Conservation (phyloP, 148 eudicot genomes). For the Cornus florida region DNA sequence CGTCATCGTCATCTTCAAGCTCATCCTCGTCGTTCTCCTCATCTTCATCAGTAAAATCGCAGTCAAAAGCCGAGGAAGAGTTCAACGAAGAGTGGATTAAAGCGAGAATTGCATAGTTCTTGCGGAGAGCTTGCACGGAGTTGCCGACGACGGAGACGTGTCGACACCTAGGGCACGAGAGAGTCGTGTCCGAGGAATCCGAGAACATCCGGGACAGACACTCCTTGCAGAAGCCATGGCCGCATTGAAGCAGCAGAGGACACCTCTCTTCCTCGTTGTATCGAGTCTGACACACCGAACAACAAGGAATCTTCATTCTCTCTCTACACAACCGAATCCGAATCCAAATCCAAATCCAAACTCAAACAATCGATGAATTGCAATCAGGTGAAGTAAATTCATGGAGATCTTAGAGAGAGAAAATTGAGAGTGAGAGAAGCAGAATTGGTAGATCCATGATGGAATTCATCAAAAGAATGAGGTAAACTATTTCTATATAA, state of each 20-base stretch:
- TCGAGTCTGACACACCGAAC: slow-evolving; percentile 78
- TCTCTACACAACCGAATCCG: not conserved
- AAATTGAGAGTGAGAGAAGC: not conserved
- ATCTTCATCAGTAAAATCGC: slow-evolving; percentile 28
- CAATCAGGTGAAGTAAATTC: not conserved
- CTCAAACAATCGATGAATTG: not conserved
- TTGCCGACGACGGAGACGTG: slow-evolving; percentile 83
- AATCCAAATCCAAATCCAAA: not conserved
- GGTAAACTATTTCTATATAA: not conserved
- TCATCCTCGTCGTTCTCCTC: slow-evolving; percentile 32
- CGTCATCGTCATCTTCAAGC: slow-evolving; percentile 26
- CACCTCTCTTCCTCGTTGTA: slow-evolving; percentile 80
- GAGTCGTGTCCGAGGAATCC: slow-evolving; percentile 52
- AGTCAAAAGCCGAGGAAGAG: slow-evolving; percentile 8
- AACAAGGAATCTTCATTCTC: slow-evolving; percentile 70
- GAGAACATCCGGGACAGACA: slow-evolving; percentile 78
- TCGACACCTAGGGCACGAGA: slow-evolving; percentile 93
- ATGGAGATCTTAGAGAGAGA: not conserved
- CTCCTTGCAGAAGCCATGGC: slow-evolving; percentile 93
- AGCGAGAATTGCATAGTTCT: slow-evolving; percentile 73
- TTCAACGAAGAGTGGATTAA: slow-evolving; percentile 24
- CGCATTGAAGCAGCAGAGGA: slow-evolving; percentile 84
- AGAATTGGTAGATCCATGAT: slow-evolving; percentile 9
- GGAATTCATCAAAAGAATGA: not conserved
- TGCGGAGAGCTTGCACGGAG: slow-evolving; percentile 70